These are phyloP conservation scores for Trifolium pratense DNA, from an alignment of 306 rosid genomes.

Conservation along the genomic window DNA sequence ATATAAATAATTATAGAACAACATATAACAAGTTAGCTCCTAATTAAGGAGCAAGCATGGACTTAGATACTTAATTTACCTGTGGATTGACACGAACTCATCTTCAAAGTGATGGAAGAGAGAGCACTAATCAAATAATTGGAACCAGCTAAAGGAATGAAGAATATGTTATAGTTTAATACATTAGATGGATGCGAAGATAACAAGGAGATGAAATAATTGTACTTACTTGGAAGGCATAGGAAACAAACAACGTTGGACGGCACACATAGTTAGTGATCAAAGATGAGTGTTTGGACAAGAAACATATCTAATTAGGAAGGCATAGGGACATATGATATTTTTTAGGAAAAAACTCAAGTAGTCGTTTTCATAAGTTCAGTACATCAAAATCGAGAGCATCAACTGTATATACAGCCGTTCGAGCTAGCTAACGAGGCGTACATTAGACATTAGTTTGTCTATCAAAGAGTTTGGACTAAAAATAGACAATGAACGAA, in stretches of 20 bases:
- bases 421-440: too few relatives aligned
- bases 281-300: not conserved
- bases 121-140: not conserved
- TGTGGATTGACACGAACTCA: slow-evolving; percentile 49
- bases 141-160: not conserved
- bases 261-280: slow-evolving; percentile 18
- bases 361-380: too few relatives aligned
- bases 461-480: too few relatives aligned
- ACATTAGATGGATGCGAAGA: slow-evolving; percentile 17
- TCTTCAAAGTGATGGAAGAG: slow-evolving; percentile 22
- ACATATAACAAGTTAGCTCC: too few relatives aligned
- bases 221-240: slow-evolving; percentile 8
- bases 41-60: not conserved
- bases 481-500: too few relatives aligned
- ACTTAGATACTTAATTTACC: slow-evolving; percentile 31
- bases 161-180: not conserved
- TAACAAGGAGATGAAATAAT: slow-evolving; percentile 4
- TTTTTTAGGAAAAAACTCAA: too few relatives aligned
- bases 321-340: too few relatives aligned
- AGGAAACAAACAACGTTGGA: slow-evolving; percentile 15
- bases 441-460: too few relatives aligned
- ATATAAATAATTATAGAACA: too few relatives aligned
- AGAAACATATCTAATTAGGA: too few relatives aligned
- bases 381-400: too few relatives aligned
- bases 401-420: too few relatives aligned